Conservation (phyloP, 495 filamentous ascomycete species). For the Parachaetomium inaequale region DNA sequence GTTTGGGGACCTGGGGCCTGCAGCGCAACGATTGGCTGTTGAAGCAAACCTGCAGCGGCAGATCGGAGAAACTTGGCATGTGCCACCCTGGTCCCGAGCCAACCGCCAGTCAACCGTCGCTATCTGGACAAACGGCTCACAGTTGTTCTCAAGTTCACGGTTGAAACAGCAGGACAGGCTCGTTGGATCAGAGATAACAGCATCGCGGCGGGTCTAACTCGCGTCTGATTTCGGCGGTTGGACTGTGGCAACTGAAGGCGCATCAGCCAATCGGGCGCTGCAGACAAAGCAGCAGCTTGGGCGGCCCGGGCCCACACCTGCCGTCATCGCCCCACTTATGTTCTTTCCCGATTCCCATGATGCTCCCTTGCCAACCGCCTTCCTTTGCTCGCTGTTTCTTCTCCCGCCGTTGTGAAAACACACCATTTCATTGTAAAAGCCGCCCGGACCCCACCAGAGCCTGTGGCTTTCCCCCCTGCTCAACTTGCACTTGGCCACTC, state of each 20-base stretch:
- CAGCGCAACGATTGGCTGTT: conserved; percentile 4
- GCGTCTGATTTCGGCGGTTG: not conserved
- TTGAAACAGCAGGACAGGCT: conserved; percentile 2
- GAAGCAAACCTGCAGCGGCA: not conserved
- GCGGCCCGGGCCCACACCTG: conserved; percentile 6
- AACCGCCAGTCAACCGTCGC: conserved; percentile 7
- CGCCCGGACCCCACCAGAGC: not conserved
- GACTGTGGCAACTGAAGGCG: not conserved
- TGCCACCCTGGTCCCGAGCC: conserved; percentile 23
- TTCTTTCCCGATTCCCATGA: conserved; percentile 21
- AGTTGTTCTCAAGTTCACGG: not conserved
- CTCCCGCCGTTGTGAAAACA: not conserved
- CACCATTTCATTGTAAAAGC: conserved; percentile 13
- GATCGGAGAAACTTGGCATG: conserved; percentile 12
- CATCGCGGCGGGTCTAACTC: not conserved
- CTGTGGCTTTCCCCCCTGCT: not conserved
- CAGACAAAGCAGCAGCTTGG: conserved; percentile 6
- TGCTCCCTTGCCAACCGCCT: conserved; percentile 17
- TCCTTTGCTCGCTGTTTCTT: not conserved
- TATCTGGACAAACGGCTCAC: not conserved
- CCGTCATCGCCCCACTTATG: conserved; percentile 30
- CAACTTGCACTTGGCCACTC: not conserved
- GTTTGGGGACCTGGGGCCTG: not conserved
- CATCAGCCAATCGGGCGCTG: conserved; percentile 2
- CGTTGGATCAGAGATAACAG: not conserved